Percentiles rank a stretch among this genome's conserved stretches.
Conservation (phyloP, 106 monocot genomes). For the Dendrobium chrysotoxum region DNA sequence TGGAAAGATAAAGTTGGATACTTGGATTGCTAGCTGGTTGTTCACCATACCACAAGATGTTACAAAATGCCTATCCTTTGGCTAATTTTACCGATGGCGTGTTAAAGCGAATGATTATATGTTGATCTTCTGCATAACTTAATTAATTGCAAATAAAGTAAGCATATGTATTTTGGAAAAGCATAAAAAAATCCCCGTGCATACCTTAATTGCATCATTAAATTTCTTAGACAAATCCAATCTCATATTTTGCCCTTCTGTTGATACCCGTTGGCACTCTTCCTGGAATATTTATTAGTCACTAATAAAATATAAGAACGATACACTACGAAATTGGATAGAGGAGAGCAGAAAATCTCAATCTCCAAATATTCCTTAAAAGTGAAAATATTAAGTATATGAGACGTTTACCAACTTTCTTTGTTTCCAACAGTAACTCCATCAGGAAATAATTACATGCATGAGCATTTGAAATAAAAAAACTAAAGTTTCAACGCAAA, state of each 20-base stretch:
- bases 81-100: neutral
- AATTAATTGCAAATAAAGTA: neutral
- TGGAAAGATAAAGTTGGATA: neutral
- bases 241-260: constrained; percentile 90
- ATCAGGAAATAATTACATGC: neutral
- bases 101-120: neutral
- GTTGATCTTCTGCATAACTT: neutral
- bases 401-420: neutral
- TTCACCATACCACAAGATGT: neutral
- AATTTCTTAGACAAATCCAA: constrained; percentile 82
- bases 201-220: constrained; percentile 90
- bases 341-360: neutral
- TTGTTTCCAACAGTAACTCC: neutral
- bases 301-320: neutral
- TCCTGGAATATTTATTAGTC: constrained; percentile 39
- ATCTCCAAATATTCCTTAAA: neutral
- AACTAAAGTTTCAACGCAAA: neutral
- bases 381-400: neutral
- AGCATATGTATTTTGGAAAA: neutral
- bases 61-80: neutral
- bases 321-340: neutral
- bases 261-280: constrained; percentile 83
- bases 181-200: neutral
- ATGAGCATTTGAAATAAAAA: neutral
- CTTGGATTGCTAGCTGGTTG: constrained; percentile 5